A percentile compares a stretch with the other conserved stretches of the same genome.
phyloP scores from a whole-genome alignment of 306 rosid genomes.

The Sesbania bispinosa region DNA sequence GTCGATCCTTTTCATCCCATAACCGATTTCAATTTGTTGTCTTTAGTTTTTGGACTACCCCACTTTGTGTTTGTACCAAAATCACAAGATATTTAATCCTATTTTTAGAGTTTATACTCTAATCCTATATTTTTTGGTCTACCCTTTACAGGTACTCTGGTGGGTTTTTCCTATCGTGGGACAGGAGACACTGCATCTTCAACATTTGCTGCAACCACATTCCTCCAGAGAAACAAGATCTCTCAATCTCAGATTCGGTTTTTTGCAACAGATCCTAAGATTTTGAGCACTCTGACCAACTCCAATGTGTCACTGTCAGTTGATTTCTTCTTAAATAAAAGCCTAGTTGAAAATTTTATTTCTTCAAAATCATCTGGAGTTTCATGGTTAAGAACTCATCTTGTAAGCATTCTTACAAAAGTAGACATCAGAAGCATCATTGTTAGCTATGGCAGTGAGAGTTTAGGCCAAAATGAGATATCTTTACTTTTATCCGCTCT shows the following conservation, averaged over 20 bases:
- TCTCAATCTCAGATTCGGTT: constrained; percentile 42
- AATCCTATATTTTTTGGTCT: neutral
- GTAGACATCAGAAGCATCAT: constrained; percentile 39
- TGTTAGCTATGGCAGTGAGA: constrained; percentile 31
- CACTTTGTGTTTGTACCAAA: neutral
- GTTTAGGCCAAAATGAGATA: constrained; percentile 26
- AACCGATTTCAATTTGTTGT: neutral
- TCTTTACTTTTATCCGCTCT: constrained; percentile 32
- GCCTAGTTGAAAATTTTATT: constrained; percentile 21
- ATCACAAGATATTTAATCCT: neutral
- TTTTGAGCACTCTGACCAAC: constrained; percentile 31
- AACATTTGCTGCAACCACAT: constrained; percentile 27
- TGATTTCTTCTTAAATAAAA: constrained; percentile 52
- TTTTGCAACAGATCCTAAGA: constrained; percentile 32
- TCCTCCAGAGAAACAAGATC: constrained; percentile 42
- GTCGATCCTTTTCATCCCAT: neutral
- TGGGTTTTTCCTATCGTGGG: constrained; percentile 41
- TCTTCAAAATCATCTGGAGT: constrained; percentile 28
- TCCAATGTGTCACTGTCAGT: constrained; percentile 35
- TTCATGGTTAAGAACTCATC: constrained; percentile 40
- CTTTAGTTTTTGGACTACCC: neutral
- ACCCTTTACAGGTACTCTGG: constrained; percentile 35
- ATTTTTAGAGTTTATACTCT: neutral
- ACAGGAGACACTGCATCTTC: constrained; percentile 31
- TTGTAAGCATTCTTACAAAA: constrained; percentile 38